Base-by-base conservation (phyloP, 345 rosid species). In the Linum usitatissimum region DNA sequence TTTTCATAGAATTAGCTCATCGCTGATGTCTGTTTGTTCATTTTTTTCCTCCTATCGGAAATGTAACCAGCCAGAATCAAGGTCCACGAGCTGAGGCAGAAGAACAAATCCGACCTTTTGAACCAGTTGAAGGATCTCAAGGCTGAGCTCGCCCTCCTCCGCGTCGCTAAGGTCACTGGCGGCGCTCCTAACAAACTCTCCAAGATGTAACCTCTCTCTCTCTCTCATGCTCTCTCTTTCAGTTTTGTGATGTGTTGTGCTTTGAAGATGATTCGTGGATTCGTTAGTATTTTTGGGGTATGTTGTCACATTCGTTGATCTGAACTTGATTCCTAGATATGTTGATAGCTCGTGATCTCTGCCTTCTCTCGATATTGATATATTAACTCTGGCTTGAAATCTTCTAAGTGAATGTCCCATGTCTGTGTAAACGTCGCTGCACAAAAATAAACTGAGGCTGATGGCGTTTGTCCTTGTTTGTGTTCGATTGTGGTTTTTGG, bases 121-220 rank as follows among this genome's bases (percentile, higher is more conserved):
- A 74, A 39, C 42, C 87, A 80, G 66, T 55, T 80, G 58, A 73
- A 78, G 67, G 87, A 83, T 1, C 64, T 80, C 9, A 83, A 83
- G 49, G 78, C 83, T 10, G 84, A 83, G 75, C 83, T 83, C 30
- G 76, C 87, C 14, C 87, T 83, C 21, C 84, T 83, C 54, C 84
- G 87, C 28, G 87, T 80, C 34, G 84, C 83, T 55, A 83, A 83
- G 72, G 87, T 83, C 63, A 80, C 84, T 40, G 87, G 87, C 8
- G 87, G 87, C 51, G 87, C 87, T 2, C 83, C 87, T 17, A 83
- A 83, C 78, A 83, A 83, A 74, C 84, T 83, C 61, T 80, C 84
- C 21, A 83, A 83, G 75, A 83, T 83, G 84, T 78, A 76, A 38
- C 40, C 59, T 23, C 30, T 1, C 6, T 6, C 14, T 17, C 13